Evolutionary conservation across 2,329 filamentous ascomycete genomes (phyloP), one percentile per base, ranked within the genome.

Genomic region (Leptographium wingfieldii): DNA sequence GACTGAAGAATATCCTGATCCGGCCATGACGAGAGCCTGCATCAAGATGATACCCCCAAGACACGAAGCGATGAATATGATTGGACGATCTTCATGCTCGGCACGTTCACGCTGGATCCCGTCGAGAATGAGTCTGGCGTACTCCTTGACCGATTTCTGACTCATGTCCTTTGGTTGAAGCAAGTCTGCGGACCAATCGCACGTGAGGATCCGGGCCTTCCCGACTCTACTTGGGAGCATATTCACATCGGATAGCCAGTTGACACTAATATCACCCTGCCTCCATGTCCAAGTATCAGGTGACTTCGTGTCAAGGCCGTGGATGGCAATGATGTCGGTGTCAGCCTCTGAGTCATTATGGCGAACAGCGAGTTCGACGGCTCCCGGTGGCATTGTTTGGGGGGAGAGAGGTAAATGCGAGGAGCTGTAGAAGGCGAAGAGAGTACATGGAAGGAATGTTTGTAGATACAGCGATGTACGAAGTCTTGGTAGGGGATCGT

Each of bases 11-110:
- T 54, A 53, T 10, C 25, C 16, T 3, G 27, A 27, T 33, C 27
- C 31, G 16, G 65, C 65, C 19, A 55, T 57, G 9, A 66, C 61
- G 16, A 71, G 68, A 49, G 69, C 68, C 62, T 68, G 65, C 10
- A 64, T 65, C 33, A 70, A 58, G 61, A 70, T 65, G 52, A 70
- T 66, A 12, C 69, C 70, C 1, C 70, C 68, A n/a, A 71, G 66
- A 61, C 67, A 71, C n/a, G 69, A 71, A 1, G 69, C 69, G 49
- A 71, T 66, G 60, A 71, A 71, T 56, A 71, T 10, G 48, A 71
- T 67, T 1, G 66, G 68, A 29, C 66, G 63, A 11, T 49, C 62
- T 5, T 40, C 38, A 7, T 40, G 38, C 55, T 55, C 60, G 40
- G 3, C 3, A 29, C 40, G n/a, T 25, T 27, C 40, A 11, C 48